A percentile compares a stretch with the other conserved stretches of the same genome.
Conservation (phyloP, 192 early-diverging fungal genomes). For the Dissophora globulifera region DNA sequence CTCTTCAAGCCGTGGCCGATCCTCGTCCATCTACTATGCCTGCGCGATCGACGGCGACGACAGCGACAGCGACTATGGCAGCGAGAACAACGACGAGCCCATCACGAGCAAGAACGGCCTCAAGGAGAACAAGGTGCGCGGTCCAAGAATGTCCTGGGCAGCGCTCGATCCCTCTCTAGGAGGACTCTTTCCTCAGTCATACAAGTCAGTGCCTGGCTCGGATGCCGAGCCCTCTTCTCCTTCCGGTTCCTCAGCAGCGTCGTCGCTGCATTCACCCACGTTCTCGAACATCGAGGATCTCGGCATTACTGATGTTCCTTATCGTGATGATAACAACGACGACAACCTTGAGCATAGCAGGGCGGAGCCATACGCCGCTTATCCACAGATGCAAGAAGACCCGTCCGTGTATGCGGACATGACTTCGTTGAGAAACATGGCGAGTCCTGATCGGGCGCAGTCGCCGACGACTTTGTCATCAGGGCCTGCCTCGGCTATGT, state of each 20-base stretch:
- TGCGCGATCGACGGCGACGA: constrained; percentile 9
- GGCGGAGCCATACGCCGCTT: background rate
- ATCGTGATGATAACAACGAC: constrained; percentile 1
- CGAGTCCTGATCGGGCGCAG: background rate
- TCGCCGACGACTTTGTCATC: background rate
- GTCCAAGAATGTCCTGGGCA: constrained; percentile 30
- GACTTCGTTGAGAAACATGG: background rate
- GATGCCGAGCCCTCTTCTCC: constrained; percentile 24
- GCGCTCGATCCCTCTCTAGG: constrained; percentile 33
- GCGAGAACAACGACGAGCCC: constrained; percentile 23
- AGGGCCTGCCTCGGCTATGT: constrained; percentile 8
- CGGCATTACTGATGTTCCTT: constrained; percentile 2
- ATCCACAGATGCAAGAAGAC: too few relatives aligned
- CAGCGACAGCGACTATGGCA: constrained; percentile 10
- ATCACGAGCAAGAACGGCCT: constrained; percentile 35
- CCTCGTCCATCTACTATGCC: constrained; percentile 41
- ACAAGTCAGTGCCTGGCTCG: constrained; percentile 22
- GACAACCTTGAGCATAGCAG: background rate
- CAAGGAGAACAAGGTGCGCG: constrained; percentile 42
- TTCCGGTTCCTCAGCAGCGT: constrained; percentile 20
- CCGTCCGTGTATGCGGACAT: background rate
- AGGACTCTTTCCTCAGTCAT: constrained; percentile 14
- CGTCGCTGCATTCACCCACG: constrained; percentile 25
- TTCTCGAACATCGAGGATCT: constrained; percentile 6
- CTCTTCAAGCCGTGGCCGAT: constrained; percentile 19